phyloP scores from a whole-genome alignment of 2,329 filamentous ascomycete genomes.

The Akanthomyces uredinophilus region DNA sequence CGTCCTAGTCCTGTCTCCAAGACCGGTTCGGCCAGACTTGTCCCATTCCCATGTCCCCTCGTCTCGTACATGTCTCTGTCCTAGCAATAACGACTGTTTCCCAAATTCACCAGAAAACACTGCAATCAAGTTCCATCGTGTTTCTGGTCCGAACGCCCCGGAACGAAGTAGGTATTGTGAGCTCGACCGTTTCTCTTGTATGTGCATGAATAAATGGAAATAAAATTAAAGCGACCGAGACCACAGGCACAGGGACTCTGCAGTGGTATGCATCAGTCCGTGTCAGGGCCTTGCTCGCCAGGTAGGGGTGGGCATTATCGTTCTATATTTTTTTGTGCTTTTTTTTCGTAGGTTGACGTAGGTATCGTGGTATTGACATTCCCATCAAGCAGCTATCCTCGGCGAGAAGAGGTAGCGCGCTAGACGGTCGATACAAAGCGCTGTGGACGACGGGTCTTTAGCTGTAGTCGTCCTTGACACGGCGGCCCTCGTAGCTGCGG shows the following conservation, averaged over 20 bases:
- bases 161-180: slow-evolving; percentile 11
- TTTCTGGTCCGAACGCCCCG: slow-evolving; percentile 11
- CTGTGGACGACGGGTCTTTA: slow-evolving; percentile 28
- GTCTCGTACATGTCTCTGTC: not conserved
- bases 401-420: not conserved
- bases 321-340: not conserved
- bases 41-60: not conserved
- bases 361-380: slow-evolving; percentile 6
- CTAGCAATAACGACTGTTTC: slow-evolving; percentile 7
- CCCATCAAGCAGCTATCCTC: not conserved
- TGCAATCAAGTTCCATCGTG: not conserved
- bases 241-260: not conserved
- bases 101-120: not conserved
- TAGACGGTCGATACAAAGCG: not conserved
- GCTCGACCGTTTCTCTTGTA: slow-evolving; percentile 7
- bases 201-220: slow-evolving; percentile 13
- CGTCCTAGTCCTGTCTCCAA: not conserved
- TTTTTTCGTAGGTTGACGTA: slow-evolving; percentile 1
- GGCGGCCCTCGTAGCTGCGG: slow-evolving; percentile 41
- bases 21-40: not conserved
- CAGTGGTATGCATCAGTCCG: not conserved
- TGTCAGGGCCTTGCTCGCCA: not conserved
- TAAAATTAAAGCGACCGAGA: not conserved
- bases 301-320: slow-evolving; percentile 5
- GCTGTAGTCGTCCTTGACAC: slow-evolving; percentile 67